phyloP scores from a whole-genome alignment of 2,329 filamentous ascomycete genomes.

The Aspergillus spinulosporus region DNA sequence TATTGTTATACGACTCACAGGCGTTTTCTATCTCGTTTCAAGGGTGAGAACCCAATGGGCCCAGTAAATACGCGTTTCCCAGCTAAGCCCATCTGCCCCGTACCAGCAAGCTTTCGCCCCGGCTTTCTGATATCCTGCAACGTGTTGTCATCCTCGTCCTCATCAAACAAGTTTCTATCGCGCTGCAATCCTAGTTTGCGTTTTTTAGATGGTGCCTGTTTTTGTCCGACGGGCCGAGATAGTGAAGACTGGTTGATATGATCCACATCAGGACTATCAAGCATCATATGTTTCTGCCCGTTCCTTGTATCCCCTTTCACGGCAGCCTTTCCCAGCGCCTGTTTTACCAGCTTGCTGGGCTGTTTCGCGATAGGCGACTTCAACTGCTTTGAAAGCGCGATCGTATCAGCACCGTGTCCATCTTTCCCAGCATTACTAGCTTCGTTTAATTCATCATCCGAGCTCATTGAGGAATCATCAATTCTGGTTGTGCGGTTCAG shows the following conservation, averaged over 20 bases:
- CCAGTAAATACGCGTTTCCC: slow-evolving; percentile 40
- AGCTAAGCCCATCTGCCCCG: slow-evolving; percentile 19
- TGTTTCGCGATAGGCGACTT: background rate
- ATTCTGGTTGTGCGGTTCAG: slow-evolving; percentile 71
- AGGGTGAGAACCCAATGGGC: slow-evolving; percentile 67
- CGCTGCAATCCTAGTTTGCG: slow-evolving; percentile 66
- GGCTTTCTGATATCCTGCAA: slow-evolving; percentile 25
- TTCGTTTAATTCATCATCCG: slow-evolving; percentile 31
- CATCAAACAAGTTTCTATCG: slow-evolving; percentile 68
- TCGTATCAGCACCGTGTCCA: background rate
- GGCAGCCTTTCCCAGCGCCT: background rate
- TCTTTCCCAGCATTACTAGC: slow-evolving; percentile 19
- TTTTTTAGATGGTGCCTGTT: slow-evolving; percentile 62
- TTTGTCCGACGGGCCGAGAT: slow-evolving; percentile 19
- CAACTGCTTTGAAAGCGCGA: background rate
- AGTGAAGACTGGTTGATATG: slow-evolving; percentile 21
- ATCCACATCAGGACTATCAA: slow-evolving; percentile 20
- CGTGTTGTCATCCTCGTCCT: slow-evolving; percentile 59
- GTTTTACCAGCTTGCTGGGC: background rate
- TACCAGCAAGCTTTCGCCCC: slow-evolving; percentile 30
- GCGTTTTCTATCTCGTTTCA: slow-evolving; percentile 66
- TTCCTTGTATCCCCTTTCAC: background rate
- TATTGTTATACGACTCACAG: background rate
- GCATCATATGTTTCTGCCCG: background rate
- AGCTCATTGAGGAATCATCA: slow-evolving; percentile 33